Conservation (phyloP, 31 red algal genomes). For the Endocladia muricata region DNA sequence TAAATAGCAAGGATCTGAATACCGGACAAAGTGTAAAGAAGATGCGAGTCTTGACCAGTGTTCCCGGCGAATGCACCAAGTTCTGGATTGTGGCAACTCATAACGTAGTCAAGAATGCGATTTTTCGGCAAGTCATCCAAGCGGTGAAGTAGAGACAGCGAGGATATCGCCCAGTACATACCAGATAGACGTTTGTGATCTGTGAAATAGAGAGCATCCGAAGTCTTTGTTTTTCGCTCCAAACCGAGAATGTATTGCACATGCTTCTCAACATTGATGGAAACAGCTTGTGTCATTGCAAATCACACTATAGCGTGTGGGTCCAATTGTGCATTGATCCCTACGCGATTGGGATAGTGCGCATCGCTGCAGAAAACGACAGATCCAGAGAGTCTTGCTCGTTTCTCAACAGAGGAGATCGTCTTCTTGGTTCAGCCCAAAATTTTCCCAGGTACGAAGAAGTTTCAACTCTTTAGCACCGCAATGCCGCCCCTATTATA, state of each 20-base stretch:
- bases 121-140: slow-evolving; percentile 47
- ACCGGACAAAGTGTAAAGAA: slow-evolving; percentile 87
- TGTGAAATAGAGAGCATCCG: slow-evolving; percentile 65
- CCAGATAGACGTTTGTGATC: slow-evolving; percentile 88
- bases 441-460: no score
- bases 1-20: slow-evolving; percentile 85
- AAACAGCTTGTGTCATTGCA: no score
- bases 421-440: not conserved
- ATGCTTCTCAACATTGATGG: slow-evolving; percentile 25
- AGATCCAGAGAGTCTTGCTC: not conserved
- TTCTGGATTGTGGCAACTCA: slow-evolving; percentile 51
- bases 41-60: slow-evolving; percentile 81
- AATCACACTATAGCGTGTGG: not conserved
- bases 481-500: no score
- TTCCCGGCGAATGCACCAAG: slow-evolving; percentile 81
- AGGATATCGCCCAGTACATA: slow-evolving; percentile 90
- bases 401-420: not conserved
- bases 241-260: slow-evolving; percentile 42
- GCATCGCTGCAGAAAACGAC: no score
- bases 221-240: slow-evolving; percentile 43
- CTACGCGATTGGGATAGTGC: no score
- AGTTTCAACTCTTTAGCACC: no score
- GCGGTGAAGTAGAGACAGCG: slow-evolving; percentile 61
- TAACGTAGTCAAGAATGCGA: slow-evolving; percentile 50
- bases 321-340: not conserved